Evolutionary conservation across 2,329 filamentous ascomycete species (phyloP), one percentile per base, ranked within the genome.

Genomic region (Seiridium cupressi): DNA sequence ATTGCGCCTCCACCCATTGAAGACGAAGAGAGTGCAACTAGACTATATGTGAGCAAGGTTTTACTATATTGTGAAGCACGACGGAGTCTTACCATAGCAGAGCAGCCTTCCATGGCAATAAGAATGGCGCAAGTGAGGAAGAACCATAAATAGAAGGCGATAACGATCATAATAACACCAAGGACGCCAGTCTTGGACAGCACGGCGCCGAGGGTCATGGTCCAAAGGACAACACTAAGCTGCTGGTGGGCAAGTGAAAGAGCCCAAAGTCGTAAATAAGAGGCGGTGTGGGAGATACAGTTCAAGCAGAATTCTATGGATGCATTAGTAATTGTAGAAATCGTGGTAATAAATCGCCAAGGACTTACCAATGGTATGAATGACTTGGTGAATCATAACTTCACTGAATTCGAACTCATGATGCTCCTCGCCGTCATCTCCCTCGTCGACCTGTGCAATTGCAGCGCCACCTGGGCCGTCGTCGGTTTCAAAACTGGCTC

Each of bases 401-500:
- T 99, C 95, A 62, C 90, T 87, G 74, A 99, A 99, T 69, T 99
- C 95, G 74, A 99, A 99, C 73, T 99, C 95, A 70, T 95, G 93
- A 68, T 97, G 92, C 67, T 93, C 91, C 48, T 26, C 18, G 18
- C 18, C 18, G 18, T 83, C 84, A 38, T 88, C 89, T 59, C 95
- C 93, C 61, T 91, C 80, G 32, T 79, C 73, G 66, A 82, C 84
- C 49, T 79, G 74, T 53, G 68, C 69, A 63, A 72, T 68, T 69
- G 73, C 72, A 67, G 70, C 69, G 54, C 70, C 83, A 51, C 88
- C 89, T 65, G 91, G 89, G 47, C 87, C 85, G 58, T 92, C 89
- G 62, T 89, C 69, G 7, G 74, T 89, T 13, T 85, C 86, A 61
- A 89, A 80, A 73, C 89, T 92, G 61, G 86, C 85, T 62, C 89